Evolutionary conservation across 2,329 filamentous ascomycete species (phyloP).

Genomic region (Colletotrichum sublineola): DNA sequence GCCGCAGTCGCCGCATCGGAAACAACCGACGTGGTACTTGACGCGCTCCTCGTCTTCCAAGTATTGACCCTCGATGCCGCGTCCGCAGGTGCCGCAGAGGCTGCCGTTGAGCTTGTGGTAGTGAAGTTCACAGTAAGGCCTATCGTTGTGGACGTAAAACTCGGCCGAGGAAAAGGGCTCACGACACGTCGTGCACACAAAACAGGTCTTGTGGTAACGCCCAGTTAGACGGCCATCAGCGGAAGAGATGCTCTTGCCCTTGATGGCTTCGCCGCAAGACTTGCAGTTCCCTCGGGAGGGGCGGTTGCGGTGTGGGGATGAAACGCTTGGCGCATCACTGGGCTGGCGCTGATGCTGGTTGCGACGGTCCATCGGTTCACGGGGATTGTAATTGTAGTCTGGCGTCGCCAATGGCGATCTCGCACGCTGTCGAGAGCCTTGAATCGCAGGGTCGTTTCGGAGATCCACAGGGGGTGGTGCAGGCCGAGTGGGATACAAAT

Average conservation of each 20-base stretch:
- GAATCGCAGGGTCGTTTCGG: constrained; percentile 52
- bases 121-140: constrained; percentile 90
- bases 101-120: constrained; percentile 94
- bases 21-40: constrained; percentile 90
- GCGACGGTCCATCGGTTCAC: constrained; percentile 38
- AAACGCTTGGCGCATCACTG: constrained; percentile 41
- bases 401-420: constrained; percentile 47
- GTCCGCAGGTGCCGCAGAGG: constrained; percentile 82
- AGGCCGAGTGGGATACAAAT: constrained; percentile 32
- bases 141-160: constrained; percentile 91
- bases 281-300: constrained; percentile 82
- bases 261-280: constrained; percentile 82
- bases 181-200: constrained; percentile 88
- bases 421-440: constrained; percentile 42
- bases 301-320: constrained; percentile 45
- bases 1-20: constrained; percentile 85
- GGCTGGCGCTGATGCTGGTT: constrained; percentile 33
- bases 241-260: constrained; percentile 92
- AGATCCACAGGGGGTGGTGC: constrained; percentile 43
- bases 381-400: constrained; percentile 34
- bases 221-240: constrained; percentile 93
- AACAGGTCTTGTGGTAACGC: constrained; percentile 94
- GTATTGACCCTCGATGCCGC: constrained; percentile 94
- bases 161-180: constrained; percentile 87
- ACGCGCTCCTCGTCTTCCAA: constrained; percentile 82